Conservation (phyloP, 2,329 filamentous ascomycete species). For the Elsinoe australis region DNA sequence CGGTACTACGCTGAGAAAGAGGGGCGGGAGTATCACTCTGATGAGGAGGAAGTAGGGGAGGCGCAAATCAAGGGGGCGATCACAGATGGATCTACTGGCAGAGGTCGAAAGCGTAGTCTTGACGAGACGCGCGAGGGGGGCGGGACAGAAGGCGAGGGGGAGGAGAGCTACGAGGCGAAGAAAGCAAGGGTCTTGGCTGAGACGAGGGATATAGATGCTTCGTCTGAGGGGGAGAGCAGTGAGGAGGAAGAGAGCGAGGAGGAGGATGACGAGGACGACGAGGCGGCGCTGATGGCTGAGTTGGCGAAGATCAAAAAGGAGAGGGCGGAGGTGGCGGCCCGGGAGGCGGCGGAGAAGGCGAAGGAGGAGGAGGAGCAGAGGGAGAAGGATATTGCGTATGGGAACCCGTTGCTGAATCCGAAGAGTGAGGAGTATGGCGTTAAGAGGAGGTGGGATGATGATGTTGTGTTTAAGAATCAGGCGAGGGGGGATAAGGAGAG, state of each 20-base stretch:
- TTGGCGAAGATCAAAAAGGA: conserved; percentile 90
- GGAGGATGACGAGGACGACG: conserved; percentile 68
- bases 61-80: conserved; percentile 34
- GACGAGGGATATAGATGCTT: conserved; percentile 78
- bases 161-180: conserved; percentile 66
- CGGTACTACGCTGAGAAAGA: conserved; percentile 80
- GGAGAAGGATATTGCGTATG: conserved; percentile 80
- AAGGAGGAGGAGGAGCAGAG: conserved; percentile 73
- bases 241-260: conserved; percentile 54
- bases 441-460: conserved; percentile 92
- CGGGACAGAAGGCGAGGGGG: conserved; percentile 43
- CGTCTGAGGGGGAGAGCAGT: conserved; percentile 40
- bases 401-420: conserved; percentile 81
- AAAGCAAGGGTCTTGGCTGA: conserved; percentile 80
- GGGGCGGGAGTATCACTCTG: conserved; percentile 45
- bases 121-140: conserved; percentile 40
- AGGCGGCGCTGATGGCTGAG: conserved; percentile 83
- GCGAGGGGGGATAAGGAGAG: conserved; percentile 89
- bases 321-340: conserved; percentile 69
- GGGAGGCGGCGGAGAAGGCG: conserved; percentile 72
- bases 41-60: conserved; percentile 22
- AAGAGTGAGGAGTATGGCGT: conserved; percentile 70
- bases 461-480: conserved; percentile 99
- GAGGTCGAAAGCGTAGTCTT: conserved; percentile 55
- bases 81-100: conserved; percentile 36